A percentile compares a stretch with the other conserved stretches of the same genome.
phyloP scores from a whole-genome alignment of 2,329 filamentous ascomycete species.

The Pseudohalonectria lignicola region DNA sequence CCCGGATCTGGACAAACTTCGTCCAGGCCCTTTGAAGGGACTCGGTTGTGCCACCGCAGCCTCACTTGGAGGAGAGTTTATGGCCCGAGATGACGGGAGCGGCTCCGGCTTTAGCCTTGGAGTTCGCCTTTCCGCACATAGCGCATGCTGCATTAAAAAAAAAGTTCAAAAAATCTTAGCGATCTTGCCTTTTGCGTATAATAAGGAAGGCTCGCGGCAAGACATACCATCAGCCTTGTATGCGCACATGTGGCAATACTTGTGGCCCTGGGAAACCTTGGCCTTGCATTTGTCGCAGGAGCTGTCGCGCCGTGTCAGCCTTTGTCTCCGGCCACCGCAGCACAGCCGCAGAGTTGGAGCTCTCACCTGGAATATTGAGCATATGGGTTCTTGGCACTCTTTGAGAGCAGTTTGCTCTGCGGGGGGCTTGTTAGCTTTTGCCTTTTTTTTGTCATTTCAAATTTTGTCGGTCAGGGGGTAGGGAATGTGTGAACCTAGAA shows the following conservation, averaged over 20 bases:
- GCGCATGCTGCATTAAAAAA: constrained; percentile 36
- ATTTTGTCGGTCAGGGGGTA: too few species aligned
- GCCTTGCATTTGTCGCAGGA: constrained; percentile 51
- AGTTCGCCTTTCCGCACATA: constrained; percentile 52
- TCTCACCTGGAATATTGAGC: constrained; percentile 43
- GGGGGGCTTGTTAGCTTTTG: neutral
- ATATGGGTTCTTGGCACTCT: constrained; percentile 55
- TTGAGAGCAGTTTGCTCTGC: constrained; percentile 53
- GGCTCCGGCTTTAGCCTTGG: constrained; percentile 29
- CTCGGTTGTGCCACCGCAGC: too few species aligned
- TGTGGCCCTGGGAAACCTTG: constrained; percentile 50
- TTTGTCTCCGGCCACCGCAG: too few species aligned
- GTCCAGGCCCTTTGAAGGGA: too few species aligned
- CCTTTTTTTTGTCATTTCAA: neutral
- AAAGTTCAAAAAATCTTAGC: too few species aligned
- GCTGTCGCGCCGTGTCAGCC: too few species aligned
- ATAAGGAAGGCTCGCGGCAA: too few species aligned
- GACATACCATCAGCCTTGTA: constrained; percentile 50
- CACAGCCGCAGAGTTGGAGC: neutral
- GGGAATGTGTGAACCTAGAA: too few species aligned
- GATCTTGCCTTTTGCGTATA: too few species aligned
- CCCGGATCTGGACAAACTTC: too few species aligned
- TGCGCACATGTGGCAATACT: constrained; percentile 50
- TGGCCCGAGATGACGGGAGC: constrained; percentile 47
- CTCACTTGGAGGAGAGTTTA: constrained; percentile 51